phyloP scores from a whole-genome alignment of 2,329 filamentous ascomycete genomes.

The Trichoderma aggressivum region DNA sequence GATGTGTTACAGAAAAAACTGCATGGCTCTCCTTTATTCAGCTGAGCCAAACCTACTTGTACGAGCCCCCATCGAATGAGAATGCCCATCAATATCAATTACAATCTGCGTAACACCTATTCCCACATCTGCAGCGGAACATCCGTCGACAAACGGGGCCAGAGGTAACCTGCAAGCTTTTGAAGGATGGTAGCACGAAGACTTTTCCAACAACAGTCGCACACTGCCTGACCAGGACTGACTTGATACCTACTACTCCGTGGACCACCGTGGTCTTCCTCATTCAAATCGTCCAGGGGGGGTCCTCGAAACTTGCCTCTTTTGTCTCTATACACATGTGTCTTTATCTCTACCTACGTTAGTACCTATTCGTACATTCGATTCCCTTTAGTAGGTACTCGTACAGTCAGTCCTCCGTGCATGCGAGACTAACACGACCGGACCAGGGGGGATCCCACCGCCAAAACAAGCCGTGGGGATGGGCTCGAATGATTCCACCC shows the following conservation, averaged over 20 bases:
- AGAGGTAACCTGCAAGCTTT: neutral
- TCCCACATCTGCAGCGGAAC: constrained; percentile 7
- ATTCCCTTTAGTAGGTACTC: no score
- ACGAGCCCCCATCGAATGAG: neutral
- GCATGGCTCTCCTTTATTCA: neutral
- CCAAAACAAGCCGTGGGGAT: constrained; percentile 10
- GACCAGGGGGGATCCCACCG: constrained; percentile 6
- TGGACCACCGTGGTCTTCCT: no score
- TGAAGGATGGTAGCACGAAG: neutral
- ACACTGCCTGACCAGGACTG: neutral
- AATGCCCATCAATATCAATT: neutral
- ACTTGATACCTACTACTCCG: neutral
- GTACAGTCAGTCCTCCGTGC: neutral
- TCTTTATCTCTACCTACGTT: neutral
- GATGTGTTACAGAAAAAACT: neutral
- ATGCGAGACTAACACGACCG: neutral
- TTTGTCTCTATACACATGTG: neutral
- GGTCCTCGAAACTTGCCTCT: neutral
- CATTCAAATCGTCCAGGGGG: neutral
- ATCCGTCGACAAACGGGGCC: neutral
- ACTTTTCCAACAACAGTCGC: neutral
- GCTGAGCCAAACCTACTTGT: neutral
- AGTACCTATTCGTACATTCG: neutral
- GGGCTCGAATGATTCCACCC: constrained; percentile 2
- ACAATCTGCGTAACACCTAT: neutral